phyloP scores from a whole-genome alignment of 2,329 filamentous ascomycete genomes.

The Fusarium beomiforme region DNA sequence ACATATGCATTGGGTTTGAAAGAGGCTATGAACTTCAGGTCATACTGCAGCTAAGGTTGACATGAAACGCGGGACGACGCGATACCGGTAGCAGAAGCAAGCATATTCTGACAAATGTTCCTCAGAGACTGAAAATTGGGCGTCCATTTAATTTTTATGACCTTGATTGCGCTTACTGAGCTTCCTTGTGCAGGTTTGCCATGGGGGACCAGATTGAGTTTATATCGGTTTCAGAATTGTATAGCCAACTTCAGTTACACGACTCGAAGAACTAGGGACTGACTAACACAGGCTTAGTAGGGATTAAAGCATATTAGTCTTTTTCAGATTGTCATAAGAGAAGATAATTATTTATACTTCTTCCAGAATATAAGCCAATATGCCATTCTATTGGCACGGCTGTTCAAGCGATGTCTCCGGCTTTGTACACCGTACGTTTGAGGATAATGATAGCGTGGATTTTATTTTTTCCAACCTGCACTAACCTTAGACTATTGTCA shows the following conservation, averaged over 20 bases:
- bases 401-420: background rate
- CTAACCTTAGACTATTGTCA: background rate
- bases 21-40: constrained; percentile 2
- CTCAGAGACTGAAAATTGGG: constrained; percentile 1
- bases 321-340: background rate
- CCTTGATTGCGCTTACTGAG: background rate
- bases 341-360: background rate
- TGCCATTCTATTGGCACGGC: too few relatives aligned
- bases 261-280: background rate
- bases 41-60: background rate
- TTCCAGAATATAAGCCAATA: background rate
- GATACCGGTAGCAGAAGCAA: background rate
- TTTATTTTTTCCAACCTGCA: background rate
- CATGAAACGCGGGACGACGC: constrained; percentile 8
- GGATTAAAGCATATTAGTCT: background rate
- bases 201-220: constrained; percentile 24
- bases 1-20: constrained; percentile 5
- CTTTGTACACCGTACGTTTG: background rate
- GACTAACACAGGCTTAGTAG: background rate
- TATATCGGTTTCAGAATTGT: constrained; percentile 17
- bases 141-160: background rate
- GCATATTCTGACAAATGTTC: background rate
- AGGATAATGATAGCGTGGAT: background rate
- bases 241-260: background rate
- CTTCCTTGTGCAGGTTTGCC: background rate